phyloP scores from a whole-genome alignment of 441 rosid genomes.

The Euphorbia celastroides region DNA sequence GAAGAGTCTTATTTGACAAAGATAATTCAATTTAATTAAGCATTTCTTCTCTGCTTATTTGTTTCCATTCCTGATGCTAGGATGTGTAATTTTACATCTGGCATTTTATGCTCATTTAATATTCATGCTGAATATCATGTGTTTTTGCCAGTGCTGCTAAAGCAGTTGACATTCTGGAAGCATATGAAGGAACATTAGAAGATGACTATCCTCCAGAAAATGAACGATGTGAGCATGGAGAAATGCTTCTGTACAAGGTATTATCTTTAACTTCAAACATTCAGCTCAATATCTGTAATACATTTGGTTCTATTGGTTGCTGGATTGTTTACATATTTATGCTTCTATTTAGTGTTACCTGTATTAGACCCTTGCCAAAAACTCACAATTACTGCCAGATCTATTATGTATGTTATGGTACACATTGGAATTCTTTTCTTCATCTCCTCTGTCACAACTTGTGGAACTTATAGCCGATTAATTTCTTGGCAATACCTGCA shows the following conservation, averaged over 20 bases:
- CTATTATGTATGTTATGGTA: conserved; percentile 4
- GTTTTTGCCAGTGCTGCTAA: conserved; percentile 57
- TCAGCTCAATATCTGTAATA: neutral
- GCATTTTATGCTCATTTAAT: neutral
- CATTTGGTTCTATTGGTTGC: conserved; percentile 8
- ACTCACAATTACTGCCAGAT: neutral
- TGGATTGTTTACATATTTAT: neutral
- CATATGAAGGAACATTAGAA: conserved; percentile 98
- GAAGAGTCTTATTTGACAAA: neutral
- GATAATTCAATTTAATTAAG: neutral
- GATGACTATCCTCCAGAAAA: conserved; percentile 98
- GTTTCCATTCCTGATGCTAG: neutral
- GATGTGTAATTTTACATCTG: neutral
- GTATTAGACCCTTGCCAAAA: neutral
- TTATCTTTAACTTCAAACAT: conserved; percentile 7
- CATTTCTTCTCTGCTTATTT: neutral
- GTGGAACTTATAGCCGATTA: no score
- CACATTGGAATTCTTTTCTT: neutral
- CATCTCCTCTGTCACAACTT: neutral
- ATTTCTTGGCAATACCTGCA: neutral
- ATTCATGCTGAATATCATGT: conserved; percentile 15
- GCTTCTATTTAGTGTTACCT: neutral
- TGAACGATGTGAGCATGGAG: conserved; percentile 96
- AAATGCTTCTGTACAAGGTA: conserved; percentile 99
- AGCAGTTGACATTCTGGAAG: conserved; percentile 98